These are phyloP conservation scores for Aspergillus wentii DNA, from an alignment of 495 filamentous ascomycete species.

Conservation along the genomic window DNA sequence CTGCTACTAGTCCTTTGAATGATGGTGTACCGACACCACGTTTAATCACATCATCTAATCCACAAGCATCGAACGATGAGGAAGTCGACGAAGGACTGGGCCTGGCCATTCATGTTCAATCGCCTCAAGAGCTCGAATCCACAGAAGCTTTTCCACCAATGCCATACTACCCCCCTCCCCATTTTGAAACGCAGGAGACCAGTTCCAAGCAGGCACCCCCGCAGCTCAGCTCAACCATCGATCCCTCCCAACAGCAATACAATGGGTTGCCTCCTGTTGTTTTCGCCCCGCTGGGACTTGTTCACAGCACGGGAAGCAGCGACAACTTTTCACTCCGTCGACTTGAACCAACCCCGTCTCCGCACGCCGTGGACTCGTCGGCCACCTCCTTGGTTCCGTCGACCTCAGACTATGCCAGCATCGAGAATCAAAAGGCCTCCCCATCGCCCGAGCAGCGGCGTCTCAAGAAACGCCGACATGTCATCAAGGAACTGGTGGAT, in stretches of 20 bases:
- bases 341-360: slow-evolving; percentile 29
- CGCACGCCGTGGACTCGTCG: slow-evolving; percentile 32
- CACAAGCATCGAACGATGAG: slow-evolving; percentile 7
- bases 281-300: slow-evolving; percentile 53
- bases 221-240: slow-evolving; percentile 25
- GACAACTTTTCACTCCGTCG: slow-evolving; percentile 37
- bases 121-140: slow-evolving; percentile 18
- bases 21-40: slow-evolving; percentile 25
- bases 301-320: slow-evolving; percentile 50
- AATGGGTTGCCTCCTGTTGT: slow-evolving; percentile 22
- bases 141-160: slow-evolving; percentile 28
- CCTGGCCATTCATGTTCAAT: slow-evolving; percentile 31
- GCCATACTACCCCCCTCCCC: slow-evolving; percentile 28
- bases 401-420: slow-evolving; percentile 17
- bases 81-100: slow-evolving; percentile 24
- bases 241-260: slow-evolving; percentile 32
- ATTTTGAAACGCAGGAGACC: slow-evolving; percentile 7
- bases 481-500: slow-evolving; percentile 87
- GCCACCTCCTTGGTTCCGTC: slow-evolving; percentile 35
- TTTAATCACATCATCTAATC: slow-evolving; percentile 4
- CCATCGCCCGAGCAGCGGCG: slow-evolving; percentile 53
- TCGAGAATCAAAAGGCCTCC: slow-evolving; percentile 27
- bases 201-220: slow-evolving; percentile 1
- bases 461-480: slow-evolving; percentile 62
- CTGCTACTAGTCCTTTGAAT: slow-evolving; percentile 11